Percentiles rank a stretch among this genome's conserved stretches.
Conservation (phyloP, 768 basidiomycete species). For the Macrolepiota albuminosa region DNA sequence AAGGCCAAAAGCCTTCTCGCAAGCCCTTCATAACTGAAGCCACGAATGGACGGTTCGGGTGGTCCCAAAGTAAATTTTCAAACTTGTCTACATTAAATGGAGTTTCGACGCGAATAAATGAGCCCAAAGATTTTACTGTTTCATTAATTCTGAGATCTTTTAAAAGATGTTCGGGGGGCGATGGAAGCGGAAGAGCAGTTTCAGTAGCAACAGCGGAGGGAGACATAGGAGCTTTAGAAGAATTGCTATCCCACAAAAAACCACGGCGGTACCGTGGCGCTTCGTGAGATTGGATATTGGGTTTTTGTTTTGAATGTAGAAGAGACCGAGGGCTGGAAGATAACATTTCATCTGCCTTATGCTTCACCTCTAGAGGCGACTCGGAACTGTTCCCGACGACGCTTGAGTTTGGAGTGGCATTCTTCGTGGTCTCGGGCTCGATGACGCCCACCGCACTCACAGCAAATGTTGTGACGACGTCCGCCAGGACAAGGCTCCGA, state of each 20-base stretch:
- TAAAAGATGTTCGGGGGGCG: too few species aligned
- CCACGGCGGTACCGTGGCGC: too few species aligned
- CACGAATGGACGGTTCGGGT: conserved; percentile 28
- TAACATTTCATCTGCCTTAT: too few species aligned
- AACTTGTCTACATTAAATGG: conserved; percentile 23
- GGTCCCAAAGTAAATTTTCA: conserved; percentile 14
- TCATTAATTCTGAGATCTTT: background rate
- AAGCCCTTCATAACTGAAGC: conserved; percentile 20
- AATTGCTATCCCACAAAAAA: too few species aligned
- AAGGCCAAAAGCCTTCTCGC: conserved; percentile 24
- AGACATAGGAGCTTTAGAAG: background rate
- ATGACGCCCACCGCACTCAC: too few species aligned
- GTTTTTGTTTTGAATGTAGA: too few species aligned
- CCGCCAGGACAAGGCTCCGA: background rate
- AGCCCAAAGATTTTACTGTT: background rate
- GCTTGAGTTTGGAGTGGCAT: too few species aligned
- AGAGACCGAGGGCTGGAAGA: accelerated
- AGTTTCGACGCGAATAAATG: conserved; percentile 20
- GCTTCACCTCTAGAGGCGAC: too few species aligned
- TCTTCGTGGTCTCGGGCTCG: too few species aligned
- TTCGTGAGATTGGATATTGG: accelerated
- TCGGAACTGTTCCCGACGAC: too few species aligned
- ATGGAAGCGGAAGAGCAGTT: background rate
- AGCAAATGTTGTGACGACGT: too few species aligned
- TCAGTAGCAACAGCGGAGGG: background rate